Base-by-base conservation (phyloP, 306 rosid species). In the Vicia faba region DNA sequence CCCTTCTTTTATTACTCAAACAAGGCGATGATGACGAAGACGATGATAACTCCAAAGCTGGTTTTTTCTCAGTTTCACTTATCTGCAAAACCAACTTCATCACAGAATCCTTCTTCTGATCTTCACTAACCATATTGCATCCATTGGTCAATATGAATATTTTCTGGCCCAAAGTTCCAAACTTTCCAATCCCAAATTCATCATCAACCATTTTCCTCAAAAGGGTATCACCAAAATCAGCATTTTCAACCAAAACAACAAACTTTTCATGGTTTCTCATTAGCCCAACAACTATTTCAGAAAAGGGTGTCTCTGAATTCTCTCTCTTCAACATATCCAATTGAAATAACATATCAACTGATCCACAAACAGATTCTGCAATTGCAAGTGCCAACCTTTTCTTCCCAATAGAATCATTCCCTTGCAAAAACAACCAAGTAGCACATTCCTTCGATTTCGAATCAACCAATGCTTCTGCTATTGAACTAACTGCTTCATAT, bases 331-430 rank as follows among this genome's bases (percentile, higher is more conserved):
- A 44, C 83, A 73, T 77, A 51, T 84, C 85, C 64, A 93, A 35
- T 38, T 80, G 85, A 53, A 83, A 68, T n/a, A 91, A 66, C 26
- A 67, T 19, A 79, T 84, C 81, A 25, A 72, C 79, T 12, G 96
- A 88, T 5, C 95, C 99, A 16, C 82, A 79, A 33, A 85, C 53
- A n/a, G 89, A 82, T 75, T 95, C 99, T 3, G 96, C 96, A 41
- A 88, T 78, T 2, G 92, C 89, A 3, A 71, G 73, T 7, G 91
- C 96, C 65, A 91, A 44, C 73, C 97, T 81, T 80, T 84, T 75
- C 59, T 91, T 95, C 11, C 96, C 99, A 64, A 79, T 57, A 8
- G 59, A 63, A 45, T 95, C 99, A 76, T 81, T 82, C 11, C 99
- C 99, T 69, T 82, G 88, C 59, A 95, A 66, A 65, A 91, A 59